Percentiles rank a stretch among this genome's conserved stretches.
These are phyloP conservation scores for Boechera stricta DNA, from an alignment of 345 rosid genomes.

Conservation along the genomic window DNA sequence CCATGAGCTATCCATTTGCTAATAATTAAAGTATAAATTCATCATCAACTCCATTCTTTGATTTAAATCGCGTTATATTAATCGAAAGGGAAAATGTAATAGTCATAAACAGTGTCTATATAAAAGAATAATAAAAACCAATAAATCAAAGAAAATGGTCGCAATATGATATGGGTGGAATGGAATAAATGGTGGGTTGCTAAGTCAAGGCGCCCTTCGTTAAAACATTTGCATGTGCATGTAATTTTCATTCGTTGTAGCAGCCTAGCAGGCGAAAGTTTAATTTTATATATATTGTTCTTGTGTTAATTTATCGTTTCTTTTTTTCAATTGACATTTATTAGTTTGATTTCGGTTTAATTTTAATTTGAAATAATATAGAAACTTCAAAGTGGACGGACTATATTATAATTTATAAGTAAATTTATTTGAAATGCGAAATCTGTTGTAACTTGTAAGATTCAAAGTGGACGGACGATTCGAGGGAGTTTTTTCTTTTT, in stretches of 20 bases:
- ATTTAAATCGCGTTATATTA: neutral
- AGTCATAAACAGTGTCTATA: neutral
- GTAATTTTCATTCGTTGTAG: constrained; percentile 13
- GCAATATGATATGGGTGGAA: constrained; percentile 3
- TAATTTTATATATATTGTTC: neutral
- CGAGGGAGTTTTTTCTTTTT: too few species aligned
- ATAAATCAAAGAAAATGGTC: neutral
- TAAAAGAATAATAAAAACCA: neutral
- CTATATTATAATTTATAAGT: neutral
- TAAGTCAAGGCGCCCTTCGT: constrained; percentile 16
- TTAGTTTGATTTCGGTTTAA: too few species aligned
- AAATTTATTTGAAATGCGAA: neutral
- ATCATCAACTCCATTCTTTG: neutral
- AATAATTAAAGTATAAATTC: neutral
- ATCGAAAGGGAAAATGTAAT: constrained; percentile 4
- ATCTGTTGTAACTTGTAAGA: too few species aligned
- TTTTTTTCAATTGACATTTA: too few species aligned
- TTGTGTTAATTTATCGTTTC: neutral
- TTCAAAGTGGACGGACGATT: too few species aligned
- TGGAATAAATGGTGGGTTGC: constrained; percentile 28
- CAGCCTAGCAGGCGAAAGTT: constrained; percentile 2
- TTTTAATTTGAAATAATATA: too few species aligned
- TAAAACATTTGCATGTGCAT: constrained; percentile 42
- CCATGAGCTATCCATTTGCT: constrained; percentile 4
- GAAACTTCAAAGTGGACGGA: neutral